These are phyloP conservation scores for Verticillium longisporum DNA, from an alignment of 2,329 filamentous ascomycete genomes.

Conservation along the genomic window DNA sequence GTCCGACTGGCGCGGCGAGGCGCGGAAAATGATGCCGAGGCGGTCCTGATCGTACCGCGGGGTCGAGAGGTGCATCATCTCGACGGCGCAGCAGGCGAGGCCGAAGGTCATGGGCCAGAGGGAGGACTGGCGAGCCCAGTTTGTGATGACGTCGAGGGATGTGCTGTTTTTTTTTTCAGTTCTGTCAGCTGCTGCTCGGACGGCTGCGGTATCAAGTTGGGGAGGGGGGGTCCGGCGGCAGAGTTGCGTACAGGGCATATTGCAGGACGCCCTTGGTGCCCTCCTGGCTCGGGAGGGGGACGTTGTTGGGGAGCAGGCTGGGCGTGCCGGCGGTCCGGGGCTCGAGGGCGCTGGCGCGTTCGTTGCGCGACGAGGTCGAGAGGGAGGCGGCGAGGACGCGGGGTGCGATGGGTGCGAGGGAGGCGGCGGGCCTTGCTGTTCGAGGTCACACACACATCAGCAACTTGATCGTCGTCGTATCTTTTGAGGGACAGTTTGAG, in stretches of 20 bases:
- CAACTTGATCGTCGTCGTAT: neutral
- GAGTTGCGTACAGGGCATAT: conserved; percentile 70
- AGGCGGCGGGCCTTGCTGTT: conserved; percentile 58
- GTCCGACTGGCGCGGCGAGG: conserved; percentile 80
- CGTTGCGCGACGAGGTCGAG: conserved; percentile 57
- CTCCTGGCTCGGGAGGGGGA: conserved; percentile 72
- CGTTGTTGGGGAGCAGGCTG: conserved; percentile 49
- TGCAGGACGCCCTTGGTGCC: conserved; percentile 73
- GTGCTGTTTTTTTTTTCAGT: conserved; percentile 44
- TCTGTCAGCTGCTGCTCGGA: too few species aligned
- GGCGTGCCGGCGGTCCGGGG: conserved; percentile 42
- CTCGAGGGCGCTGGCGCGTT: conserved; percentile 47
- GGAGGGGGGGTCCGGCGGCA: neutral
- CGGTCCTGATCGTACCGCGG: conserved; percentile 87
- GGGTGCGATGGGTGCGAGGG: conserved; percentile 42
- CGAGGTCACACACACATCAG: neutral
- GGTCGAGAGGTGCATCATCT: conserved; percentile 89
- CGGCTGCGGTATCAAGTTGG: neutral
- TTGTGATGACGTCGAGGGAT: conserved; percentile 70
- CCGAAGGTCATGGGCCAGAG: conserved; percentile 88
- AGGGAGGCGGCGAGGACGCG: conserved; percentile 59
- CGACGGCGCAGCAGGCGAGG: conserved; percentile 80
- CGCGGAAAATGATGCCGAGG: conserved; percentile 80
- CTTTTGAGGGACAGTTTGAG: too few species aligned
- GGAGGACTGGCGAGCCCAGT: conserved; percentile 79